These are phyloP conservation scores for Diaporthe capsici DNA, from an alignment of 2,329 filamentous ascomycete species.

Conservation along the genomic window DNA sequence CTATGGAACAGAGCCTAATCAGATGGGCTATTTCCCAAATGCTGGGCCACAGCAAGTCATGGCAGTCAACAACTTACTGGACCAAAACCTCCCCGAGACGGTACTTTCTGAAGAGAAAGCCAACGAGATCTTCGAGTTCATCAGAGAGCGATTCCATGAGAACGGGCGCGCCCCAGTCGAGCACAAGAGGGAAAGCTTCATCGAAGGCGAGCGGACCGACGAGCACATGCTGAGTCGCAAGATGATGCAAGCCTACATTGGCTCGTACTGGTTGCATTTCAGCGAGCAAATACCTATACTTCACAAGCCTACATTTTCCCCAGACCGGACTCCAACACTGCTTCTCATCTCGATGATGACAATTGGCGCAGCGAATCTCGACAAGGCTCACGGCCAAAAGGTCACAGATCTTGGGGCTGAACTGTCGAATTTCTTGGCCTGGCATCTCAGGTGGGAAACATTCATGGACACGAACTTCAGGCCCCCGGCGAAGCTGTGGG, in stretches of 20 bases:
- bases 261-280: constrained; percentile 95
- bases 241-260: constrained; percentile 97
- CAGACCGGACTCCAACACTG: constrained; percentile 87
- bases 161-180: constrained; percentile 80
- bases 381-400: constrained; percentile 82
- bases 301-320: constrained; percentile 93
- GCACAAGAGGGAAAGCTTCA: constrained; percentile 80
- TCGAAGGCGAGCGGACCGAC: constrained; percentile 82
- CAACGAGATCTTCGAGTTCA: constrained; percentile 84
- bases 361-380: constrained; percentile 90
- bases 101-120: constrained; percentile 90
- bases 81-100: constrained; percentile 83
- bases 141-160: constrained; percentile 85
- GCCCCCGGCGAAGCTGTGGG: constrained; percentile 94
- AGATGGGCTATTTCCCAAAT: constrained; percentile 70
- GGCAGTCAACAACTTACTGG: constrained; percentile 88
- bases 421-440: constrained; percentile 90
- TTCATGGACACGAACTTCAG: constrained; percentile 93
- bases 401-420: constrained; percentile 83
- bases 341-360: constrained; percentile 91
- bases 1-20: constrained; percentile 61
- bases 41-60: constrained; percentile 81
- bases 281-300: constrained; percentile 95
- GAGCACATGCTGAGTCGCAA: constrained; percentile 83
- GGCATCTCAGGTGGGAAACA: constrained; percentile 95